Conservation (phyloP, 768 basidiomycete genomes). For the Suillus variegatus region DNA sequence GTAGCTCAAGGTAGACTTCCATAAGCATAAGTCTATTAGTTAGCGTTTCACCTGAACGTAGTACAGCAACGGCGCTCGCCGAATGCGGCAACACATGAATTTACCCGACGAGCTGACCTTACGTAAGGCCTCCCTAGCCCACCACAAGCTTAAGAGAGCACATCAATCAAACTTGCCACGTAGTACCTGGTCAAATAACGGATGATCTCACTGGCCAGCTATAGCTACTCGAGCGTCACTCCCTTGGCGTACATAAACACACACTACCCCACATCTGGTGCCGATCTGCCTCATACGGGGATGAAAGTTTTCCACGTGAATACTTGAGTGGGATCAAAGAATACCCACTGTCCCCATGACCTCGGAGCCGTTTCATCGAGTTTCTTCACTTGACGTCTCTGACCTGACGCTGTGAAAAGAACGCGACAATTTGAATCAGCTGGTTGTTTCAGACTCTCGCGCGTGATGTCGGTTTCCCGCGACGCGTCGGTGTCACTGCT, state of each 20-base stretch:
- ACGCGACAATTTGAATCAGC: too few relatives aligned
- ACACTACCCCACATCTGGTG: background rate
- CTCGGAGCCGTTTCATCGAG: too few relatives aligned
- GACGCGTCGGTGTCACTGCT: background rate
- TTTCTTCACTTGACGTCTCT: too few relatives aligned
- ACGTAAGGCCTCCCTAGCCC: too few relatives aligned
- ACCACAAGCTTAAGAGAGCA: too few relatives aligned
- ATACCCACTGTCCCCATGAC: too few relatives aligned
- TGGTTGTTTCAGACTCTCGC: too few relatives aligned
- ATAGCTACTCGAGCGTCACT: too few relatives aligned
- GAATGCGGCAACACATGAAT: background rate
- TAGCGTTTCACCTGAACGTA: background rate
- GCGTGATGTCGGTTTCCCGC: background rate
- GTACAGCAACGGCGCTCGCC: background rate
- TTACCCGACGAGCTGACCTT: background rate
- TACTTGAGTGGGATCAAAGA: too few relatives aligned
- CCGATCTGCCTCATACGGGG: background rate
- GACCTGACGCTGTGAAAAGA: too few relatives aligned
- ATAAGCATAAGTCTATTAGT: background rate
- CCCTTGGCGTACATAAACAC: background rate
- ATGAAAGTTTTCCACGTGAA: background rate
- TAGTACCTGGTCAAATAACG: background rate
- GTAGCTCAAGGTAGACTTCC: background rate
- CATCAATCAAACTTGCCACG: background rate
- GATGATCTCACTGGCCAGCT: too few relatives aligned